A percentile compares a stretch with the other conserved stretches of the same genome.
Conservation (phyloP, 306 rosid species). For the Amphicarpaea edgeworthii region DNA sequence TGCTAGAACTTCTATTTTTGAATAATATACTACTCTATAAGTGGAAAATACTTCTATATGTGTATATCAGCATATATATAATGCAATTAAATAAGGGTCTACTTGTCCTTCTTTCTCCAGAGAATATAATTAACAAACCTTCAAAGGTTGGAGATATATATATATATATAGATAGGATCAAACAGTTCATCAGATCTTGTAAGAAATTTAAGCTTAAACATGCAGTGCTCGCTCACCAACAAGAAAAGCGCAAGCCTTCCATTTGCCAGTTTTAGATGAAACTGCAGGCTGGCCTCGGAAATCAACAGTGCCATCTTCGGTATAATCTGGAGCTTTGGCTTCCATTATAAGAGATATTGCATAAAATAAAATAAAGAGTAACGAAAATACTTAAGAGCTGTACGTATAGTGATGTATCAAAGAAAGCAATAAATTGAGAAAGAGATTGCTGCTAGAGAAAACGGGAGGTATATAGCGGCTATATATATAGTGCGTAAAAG, state of each 20-base stretch:
- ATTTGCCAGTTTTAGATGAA: constrained; percentile 89
- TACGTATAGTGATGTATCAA: constrained; percentile 27
- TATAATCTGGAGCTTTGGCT: constrained; percentile 64
- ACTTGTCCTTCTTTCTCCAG: background rate
- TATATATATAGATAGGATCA: background rate
- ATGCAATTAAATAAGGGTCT: too few relatives aligned
- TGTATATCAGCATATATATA: too few relatives aligned
- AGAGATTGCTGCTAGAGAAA: constrained; percentile 21
- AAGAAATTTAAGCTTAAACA: background rate
- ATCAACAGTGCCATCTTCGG: constrained; percentile 86
- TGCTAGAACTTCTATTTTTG: too few relatives aligned
- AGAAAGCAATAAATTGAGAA: constrained; percentile 39
- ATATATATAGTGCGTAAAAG: constrained; percentile 37
- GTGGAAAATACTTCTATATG: too few relatives aligned
- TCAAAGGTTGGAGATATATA: constrained; percentile 6
- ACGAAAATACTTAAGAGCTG: constrained; percentile 4
- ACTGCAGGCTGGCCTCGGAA: constrained; percentile 78
- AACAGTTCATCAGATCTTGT: background rate
- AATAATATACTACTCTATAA: too few relatives aligned
- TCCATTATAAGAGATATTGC: constrained; percentile 55
- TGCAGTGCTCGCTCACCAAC: too few relatives aligned
- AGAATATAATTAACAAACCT: background rate
- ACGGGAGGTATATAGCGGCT: constrained; percentile 7
- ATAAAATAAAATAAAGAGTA: background rate
- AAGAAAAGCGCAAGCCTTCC: constrained; percentile 97